Evolutionary conservation across 148 eudicot genomes (phyloP).

Genomic region (Rhododendron simsii): DNA sequence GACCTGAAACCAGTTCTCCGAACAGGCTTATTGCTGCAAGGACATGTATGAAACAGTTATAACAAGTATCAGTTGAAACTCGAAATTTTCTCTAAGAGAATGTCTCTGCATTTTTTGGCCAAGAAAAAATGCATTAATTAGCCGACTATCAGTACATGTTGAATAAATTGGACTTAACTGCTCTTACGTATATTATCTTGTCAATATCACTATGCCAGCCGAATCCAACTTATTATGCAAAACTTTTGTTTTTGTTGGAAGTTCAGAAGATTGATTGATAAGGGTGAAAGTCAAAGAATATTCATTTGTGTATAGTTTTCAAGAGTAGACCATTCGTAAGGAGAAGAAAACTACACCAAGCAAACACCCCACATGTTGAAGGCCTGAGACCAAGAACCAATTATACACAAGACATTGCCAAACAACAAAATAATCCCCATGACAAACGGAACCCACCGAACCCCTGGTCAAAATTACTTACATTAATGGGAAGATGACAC

Average conservation of each 20-base stretch:
- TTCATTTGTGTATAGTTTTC: not conserved
- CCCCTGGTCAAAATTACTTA: not conserved
- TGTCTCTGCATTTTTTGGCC: too few species aligned
- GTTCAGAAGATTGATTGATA: not conserved
- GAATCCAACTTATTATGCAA: not conserved
- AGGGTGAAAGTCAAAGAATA: not conserved
- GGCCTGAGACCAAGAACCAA: too few species aligned
- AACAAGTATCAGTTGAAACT: not conserved
- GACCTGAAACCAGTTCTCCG: not conserved
- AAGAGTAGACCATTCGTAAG: not conserved
- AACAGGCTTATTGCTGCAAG: not conserved
- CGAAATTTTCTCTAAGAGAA: not conserved
- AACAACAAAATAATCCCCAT: not conserved
- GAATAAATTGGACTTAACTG: not conserved
- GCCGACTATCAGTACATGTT: too few species aligned
- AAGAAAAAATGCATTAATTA: not conserved
- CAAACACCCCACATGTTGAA: too few species aligned
- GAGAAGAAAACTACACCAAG: not conserved
- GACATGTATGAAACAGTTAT: not conserved
- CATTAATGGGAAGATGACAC: not conserved
- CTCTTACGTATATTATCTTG: not conserved
- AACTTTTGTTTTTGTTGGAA: not conserved
- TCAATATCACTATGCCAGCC: not conserved
- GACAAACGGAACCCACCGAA: not conserved
- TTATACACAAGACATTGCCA: not conserved